These are phyloP conservation scores for Pythium oligandrum DNA, from an alignment of 352 stramenopile genomes.

Conservation along the genomic window DNA sequence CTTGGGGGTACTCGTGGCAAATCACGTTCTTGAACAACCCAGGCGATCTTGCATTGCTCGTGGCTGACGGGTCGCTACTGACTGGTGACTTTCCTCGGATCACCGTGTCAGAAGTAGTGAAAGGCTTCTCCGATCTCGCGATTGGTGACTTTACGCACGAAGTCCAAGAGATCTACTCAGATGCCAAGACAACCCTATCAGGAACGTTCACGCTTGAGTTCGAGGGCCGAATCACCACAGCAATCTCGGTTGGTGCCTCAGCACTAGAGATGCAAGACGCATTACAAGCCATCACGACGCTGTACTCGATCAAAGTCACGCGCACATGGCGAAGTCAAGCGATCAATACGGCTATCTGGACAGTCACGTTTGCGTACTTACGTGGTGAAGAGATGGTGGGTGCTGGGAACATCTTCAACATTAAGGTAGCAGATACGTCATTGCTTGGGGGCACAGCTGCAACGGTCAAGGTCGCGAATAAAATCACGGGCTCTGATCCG, in stretches of 20 bases:
- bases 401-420: slow-evolving; percentile 86
- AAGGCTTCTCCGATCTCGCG: slow-evolving; percentile 85
- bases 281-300: slow-evolving; percentile 63
- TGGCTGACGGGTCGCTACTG: slow-evolving; percentile 78
- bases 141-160: slow-evolving; percentile 93
- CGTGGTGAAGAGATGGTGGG: slow-evolving; percentile 89
- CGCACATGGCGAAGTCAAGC: slow-evolving; percentile 30
- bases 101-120: slow-evolving; percentile 64
- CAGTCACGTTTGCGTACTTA: slow-evolving; percentile 93
- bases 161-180: slow-evolving; percentile 88
- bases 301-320: slow-evolving; percentile 83
- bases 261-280: slow-evolving; percentile 83
- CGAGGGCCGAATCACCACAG: slow-evolving; percentile 74
- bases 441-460: slow-evolving; percentile 60
- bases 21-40: slow-evolving; percentile 88
- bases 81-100: slow-evolving; percentile 86
- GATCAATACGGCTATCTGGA: slow-evolving; percentile 83
- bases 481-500: slow-evolving; percentile 89
- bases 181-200: slow-evolving; percentile 40
- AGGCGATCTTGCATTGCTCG: slow-evolving; percentile 86
- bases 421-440: slow-evolving; percentile 46
- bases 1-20: slow-evolving; percentile 89
- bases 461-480: slow-evolving; percentile 66
- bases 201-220: slow-evolving; percentile 90
- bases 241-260: slow-evolving; percentile 72